phyloP scores from a whole-genome alignment of 208 protist genomes.

The Wallacemonas rigidus region DNA sequence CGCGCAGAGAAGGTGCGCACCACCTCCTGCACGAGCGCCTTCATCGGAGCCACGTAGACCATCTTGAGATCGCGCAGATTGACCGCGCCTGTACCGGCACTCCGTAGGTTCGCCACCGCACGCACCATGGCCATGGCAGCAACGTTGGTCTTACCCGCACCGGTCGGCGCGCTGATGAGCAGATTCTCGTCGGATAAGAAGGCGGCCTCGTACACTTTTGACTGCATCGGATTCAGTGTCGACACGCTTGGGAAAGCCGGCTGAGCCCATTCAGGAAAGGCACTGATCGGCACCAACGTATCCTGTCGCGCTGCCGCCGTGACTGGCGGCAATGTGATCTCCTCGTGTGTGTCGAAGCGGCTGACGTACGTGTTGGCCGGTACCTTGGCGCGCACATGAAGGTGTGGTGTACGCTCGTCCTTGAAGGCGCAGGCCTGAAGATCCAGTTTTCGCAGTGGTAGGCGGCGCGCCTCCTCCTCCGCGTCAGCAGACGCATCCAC shows the following conservation, averaged over 20 bases:
- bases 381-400: conserved; percentile 65
- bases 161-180: conserved; percentile 98
- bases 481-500: neutral
- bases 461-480: conserved; percentile 25
- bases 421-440: conserved; percentile 75
- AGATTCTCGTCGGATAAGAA: conserved; percentile 97
- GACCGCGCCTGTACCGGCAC: conserved; percentile 5
- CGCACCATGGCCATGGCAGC: conserved; percentile 99
- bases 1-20: conserved; percentile 96
- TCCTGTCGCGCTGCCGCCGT: conserved; percentile 18
- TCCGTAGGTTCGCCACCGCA: conserved; percentile 54
- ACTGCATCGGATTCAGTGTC: conserved; percentile 97
- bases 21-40: conserved; percentile 99
- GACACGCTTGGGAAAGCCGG: conserved; percentile 61
- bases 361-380: conserved; percentile 67
- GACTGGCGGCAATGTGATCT: conserved; percentile 72
- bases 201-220: conserved; percentile 91
- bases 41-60: conserved; percentile 99
- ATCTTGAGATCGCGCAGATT: conserved; percentile 95
- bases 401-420: conserved; percentile 81
- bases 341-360: conserved; percentile 86
- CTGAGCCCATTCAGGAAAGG: conserved; percentile 75
- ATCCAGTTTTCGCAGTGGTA: conserved; percentile 67
- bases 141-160: conserved; percentile 99
- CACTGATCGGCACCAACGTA: conserved; percentile 24